phyloP scores from a whole-genome alignment of 179 eudicot genomes.

The Nepenthes alata region DNA sequence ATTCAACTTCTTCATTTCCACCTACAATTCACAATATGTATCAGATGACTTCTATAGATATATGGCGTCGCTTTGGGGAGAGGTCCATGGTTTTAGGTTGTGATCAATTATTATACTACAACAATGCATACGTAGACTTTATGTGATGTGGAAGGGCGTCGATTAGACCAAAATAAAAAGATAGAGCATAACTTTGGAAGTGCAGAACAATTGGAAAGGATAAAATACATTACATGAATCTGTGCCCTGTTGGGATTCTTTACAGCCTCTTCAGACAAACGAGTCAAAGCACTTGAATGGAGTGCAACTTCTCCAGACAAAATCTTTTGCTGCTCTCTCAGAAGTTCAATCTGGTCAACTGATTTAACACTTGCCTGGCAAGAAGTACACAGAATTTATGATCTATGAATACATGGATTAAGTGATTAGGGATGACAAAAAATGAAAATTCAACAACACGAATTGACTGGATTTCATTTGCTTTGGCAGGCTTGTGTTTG shows the following conservation, averaged over 20 bases:
- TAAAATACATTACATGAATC: conserved; percentile 37
- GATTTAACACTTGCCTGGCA: conserved; percentile 67
- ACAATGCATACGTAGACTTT: no score
- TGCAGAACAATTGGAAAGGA: no score
- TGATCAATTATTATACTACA: no score
- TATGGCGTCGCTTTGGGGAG: not conserved
- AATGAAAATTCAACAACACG: no score
- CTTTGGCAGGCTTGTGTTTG: no score
- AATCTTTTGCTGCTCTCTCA: conserved; percentile 89
- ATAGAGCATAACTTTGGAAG: no score
- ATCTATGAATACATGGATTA: no score
- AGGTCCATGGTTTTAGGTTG: no score
- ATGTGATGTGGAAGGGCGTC: no score
- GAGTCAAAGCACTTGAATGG: conserved; percentile 73
- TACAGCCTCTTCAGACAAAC: conserved; percentile 75
- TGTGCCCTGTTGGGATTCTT: conserved; percentile 53
- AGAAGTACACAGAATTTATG: not conserved
- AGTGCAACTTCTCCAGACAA: conserved; percentile 93
- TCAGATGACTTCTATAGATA: conserved; percentile 6
- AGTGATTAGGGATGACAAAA: no score
- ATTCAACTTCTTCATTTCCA: conserved; percentile 63
- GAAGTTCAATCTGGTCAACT: conserved; percentile 80
- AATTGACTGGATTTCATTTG: no score
- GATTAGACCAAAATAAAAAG: no score
- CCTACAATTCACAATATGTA: conserved; percentile 27